A percentile compares a stretch with the other conserved stretches of the same genome.
Evolutionary conservation across 2,329 filamentous ascomycete species (phyloP).

Genomic region (Aspergillus unguis): DNA sequence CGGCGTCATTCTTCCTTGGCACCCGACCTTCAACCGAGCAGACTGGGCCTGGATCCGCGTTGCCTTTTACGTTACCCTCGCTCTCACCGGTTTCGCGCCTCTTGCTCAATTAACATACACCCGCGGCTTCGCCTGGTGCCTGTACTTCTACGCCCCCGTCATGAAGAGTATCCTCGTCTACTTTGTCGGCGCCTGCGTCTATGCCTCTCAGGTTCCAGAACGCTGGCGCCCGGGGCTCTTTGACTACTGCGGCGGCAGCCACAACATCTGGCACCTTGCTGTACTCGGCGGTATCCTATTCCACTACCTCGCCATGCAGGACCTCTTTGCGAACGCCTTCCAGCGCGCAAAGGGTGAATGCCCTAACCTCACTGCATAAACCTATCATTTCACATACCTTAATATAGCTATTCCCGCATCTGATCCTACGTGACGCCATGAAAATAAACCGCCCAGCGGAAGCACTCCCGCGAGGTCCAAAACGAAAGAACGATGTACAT

Average conservation of each 20-base stretch:
- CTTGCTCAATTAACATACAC: conserved; percentile 77
- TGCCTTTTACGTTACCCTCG: conserved; percentile 83
- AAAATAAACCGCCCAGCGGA: no score
- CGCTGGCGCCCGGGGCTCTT: conserved; percentile 90
- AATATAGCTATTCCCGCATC: no score
- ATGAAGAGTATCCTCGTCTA: conserved; percentile 85
- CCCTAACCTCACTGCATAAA: conserved; percentile 29
- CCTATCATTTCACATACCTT: not conserved
- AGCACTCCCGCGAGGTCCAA: not conserved
- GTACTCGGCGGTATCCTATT: conserved; percentile 95
- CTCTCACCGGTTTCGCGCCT: conserved; percentile 82
- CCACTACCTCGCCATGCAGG: conserved; percentile 93
- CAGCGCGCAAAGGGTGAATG: conserved; percentile 57
- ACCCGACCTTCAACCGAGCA: conserved; percentile 85
- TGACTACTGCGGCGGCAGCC: conserved; percentile 90
- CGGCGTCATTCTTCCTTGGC: conserved; percentile 91
- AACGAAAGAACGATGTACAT: conserved; percentile 5
- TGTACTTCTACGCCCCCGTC: conserved; percentile 85
- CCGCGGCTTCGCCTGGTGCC: conserved; percentile 74
- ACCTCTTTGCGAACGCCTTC: conserved; percentile 82
- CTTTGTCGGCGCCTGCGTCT: conserved; percentile 76
- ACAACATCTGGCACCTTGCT: conserved; percentile 96
- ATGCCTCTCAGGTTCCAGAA: conserved; percentile 89
- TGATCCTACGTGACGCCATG: no score
- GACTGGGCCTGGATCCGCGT: conserved; percentile 95